phyloP scores from a whole-genome alignment of 2,329 filamentous ascomycete species.

The Xylariaceae sp. region DNA sequence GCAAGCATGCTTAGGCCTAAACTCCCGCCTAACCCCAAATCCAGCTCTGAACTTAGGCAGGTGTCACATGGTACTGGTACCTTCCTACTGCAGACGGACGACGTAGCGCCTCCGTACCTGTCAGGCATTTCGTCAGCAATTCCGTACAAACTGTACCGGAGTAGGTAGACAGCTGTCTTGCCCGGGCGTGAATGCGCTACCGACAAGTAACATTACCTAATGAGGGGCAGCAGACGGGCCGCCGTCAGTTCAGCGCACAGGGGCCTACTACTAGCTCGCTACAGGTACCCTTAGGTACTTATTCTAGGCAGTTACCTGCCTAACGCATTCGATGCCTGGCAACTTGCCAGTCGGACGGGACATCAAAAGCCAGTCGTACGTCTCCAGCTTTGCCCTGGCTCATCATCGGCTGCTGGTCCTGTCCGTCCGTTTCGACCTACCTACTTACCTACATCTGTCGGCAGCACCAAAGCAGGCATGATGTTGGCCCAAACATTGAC shows the following conservation, averaged over 20 bases:
- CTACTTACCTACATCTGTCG: background rate
- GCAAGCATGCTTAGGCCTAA: too few relatives aligned
- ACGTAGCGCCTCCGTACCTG: too few relatives aligned
- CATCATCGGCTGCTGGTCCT: background rate
- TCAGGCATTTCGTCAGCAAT: too few relatives aligned
- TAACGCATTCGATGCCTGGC: background rate
- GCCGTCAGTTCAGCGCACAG: background rate
- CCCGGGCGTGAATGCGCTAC: background rate
- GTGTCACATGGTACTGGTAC: too few relatives aligned
- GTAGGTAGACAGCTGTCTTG: background rate
- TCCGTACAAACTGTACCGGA: too few relatives aligned
- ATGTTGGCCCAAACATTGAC: constrained; percentile 17
- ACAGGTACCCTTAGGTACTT: background rate
- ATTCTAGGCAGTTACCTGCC: too few relatives aligned
- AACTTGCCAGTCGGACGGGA: background rate
- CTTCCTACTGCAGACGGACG: too few relatives aligned
- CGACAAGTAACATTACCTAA: background rate
- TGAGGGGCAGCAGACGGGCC: background rate
- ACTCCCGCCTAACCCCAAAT: too few relatives aligned
- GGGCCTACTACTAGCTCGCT: background rate
- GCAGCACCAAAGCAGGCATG: background rate
- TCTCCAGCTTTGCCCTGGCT: background rate
- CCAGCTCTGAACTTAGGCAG: too few relatives aligned
- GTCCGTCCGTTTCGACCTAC: background rate
- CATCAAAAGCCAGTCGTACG: background rate